These are phyloP conservation scores for Carex cristatella DNA, from an alignment of 176 grass and related monocot species.

Conservation along the genomic window DNA sequence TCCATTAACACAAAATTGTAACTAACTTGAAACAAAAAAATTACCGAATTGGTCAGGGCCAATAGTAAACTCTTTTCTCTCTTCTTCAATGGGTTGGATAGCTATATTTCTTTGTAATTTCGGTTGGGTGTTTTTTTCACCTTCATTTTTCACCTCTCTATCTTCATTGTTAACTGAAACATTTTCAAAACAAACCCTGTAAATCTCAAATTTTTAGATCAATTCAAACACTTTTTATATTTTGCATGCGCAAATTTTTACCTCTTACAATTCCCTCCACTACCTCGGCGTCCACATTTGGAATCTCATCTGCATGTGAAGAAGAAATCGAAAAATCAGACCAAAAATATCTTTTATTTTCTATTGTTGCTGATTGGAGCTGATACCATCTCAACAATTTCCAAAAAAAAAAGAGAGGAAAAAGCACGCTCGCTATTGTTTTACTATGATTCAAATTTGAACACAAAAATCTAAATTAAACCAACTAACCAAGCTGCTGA, in stretches of 20 bases:
- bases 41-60: constrained; percentile 26
- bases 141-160: constrained; percentile 1
- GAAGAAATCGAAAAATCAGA: background rate
- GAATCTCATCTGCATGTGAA: constrained; percentile 8
- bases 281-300: constrained; percentile 3
- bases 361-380: background rate
- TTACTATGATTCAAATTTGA: background rate
- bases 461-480: background rate
- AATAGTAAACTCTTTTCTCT: background rate
- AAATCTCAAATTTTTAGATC: constrained; percentile 10
- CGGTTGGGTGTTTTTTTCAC: background rate
- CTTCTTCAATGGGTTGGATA: background rate
- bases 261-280: constrained; percentile 1
- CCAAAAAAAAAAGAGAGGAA: background rate
- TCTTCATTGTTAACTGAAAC: constrained; percentile 20
- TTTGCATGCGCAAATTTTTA: background rate
- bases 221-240: background rate
- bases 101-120: background rate
- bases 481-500: constrained; percentile 19
- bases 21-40: background rate
- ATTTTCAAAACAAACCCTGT: constrained; percentile 19
- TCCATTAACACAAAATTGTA: background rate
- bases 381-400: constrained; percentile 1
- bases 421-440: background rate
- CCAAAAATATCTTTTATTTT: background rate